Conservation (phyloP, 768 basidiomycete genomes). For the Suillus sp. region DNA sequence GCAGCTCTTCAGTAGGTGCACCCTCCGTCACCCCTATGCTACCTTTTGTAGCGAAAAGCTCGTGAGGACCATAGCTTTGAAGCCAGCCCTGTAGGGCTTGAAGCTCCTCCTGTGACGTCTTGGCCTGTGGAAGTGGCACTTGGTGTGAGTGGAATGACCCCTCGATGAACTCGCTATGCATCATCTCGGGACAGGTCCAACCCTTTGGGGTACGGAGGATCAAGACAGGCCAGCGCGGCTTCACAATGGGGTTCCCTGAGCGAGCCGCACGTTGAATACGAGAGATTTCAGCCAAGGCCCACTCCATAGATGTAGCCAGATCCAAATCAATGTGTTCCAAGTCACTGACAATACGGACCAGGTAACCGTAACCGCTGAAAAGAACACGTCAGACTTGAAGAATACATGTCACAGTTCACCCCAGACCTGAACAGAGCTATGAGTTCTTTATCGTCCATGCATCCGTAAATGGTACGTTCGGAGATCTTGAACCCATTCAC, state of each 20-base stretch:
- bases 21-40: conserved; percentile 39
- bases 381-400: conserved; percentile 10
- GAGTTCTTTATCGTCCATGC: conserved; percentile 89
- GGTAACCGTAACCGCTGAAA: conserved; percentile 80
- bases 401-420: conserved; percentile 15
- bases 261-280: conserved; percentile 83
- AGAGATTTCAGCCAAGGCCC: conserved; percentile 73
- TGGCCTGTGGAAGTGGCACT: conserved; percentile 79
- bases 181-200: conserved; percentile 64
- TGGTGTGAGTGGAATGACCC: conserved; percentile 87
- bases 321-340: conserved; percentile 69
- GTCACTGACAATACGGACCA: conserved; percentile 79
- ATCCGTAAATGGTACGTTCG: conserved; percentile 85
- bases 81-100: conserved; percentile 71
- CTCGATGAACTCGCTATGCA: conserved; percentile 74
- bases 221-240: conserved; percentile 91
- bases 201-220: conserved; percentile 87
- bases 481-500: conserved; percentile 91
- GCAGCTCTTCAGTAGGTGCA: conserved; percentile 53
- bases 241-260: conserved; percentile 70
- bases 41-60: conserved; percentile 54
- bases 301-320: conserved; percentile 79
- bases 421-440: conserved; percentile 67
- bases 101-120: conserved; percentile 65
- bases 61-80: conserved; percentile 63